Conservation (phyloP, 331 rosid species). For the Dryas integrifolia region DNA sequence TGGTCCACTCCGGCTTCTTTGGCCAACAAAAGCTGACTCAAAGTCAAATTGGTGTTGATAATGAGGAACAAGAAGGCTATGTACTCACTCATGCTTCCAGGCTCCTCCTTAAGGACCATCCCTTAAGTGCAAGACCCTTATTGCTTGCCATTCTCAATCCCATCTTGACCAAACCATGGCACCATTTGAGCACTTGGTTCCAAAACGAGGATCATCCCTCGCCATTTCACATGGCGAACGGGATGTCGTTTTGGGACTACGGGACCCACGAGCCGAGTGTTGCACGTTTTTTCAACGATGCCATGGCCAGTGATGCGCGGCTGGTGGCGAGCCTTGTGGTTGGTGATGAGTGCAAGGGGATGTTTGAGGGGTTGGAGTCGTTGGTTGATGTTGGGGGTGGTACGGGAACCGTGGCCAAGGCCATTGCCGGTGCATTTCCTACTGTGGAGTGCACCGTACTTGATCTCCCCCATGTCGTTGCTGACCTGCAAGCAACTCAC, state of each 20-base stretch:
- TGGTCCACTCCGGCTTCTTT: slow-evolving; percentile 37
- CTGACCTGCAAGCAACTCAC: slow-evolving; percentile 13
- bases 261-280: background rate
- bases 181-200: slow-evolving; percentile 34
- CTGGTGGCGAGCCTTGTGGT: slow-evolving; percentile 16
- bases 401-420: slow-evolving; percentile 30
- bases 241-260: slow-evolving; percentile 27
- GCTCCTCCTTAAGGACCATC: slow-evolving; percentile 26
- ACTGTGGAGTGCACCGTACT: slow-evolving; percentile 30
- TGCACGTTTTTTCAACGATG: slow-evolving; percentile 21
- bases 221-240: background rate
- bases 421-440: slow-evolving; percentile 32
- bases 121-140: slow-evolving; percentile 16
- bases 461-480: slow-evolving; percentile 43
- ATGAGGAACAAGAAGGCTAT: slow-evolving; percentile 5
- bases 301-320: slow-evolving; percentile 33
- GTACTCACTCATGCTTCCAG: slow-evolving; percentile 8
- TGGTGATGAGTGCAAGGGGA: slow-evolving; percentile 28
- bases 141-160: slow-evolving; percentile 22
- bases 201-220: slow-evolving; percentile 7
- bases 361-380: slow-evolving; percentile 28
- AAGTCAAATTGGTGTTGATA: background rate
- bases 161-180: slow-evolving; percentile 16
- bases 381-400: slow-evolving; percentile 48
- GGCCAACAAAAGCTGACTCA: background rate